Base-by-base conservation (phyloP, 805 yeast genomes). In the Lipomyces yamadae region DNA sequence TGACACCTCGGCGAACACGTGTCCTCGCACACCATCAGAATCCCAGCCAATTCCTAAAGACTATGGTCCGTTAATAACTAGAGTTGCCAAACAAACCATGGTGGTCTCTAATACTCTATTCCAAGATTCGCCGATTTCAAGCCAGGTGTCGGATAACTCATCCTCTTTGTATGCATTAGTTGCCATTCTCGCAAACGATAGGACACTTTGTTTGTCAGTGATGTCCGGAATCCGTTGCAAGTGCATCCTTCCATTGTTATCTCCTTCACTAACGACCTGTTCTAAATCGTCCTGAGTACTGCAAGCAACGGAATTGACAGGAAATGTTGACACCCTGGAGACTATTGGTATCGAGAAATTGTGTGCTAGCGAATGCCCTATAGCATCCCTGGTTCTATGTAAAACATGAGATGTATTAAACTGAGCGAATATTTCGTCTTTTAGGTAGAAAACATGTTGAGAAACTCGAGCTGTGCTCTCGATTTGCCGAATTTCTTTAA, bases 81-180 rank as follows among this genome's bases (percentile, higher is more conserved):
- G 6, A 3, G 15, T 6, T 15, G n/a, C 48, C 37, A 56, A 29
- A 30, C 33, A 29, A 10, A n/a, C 30, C 39, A 56, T 24, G 13
- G 15, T 15, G 29, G 30, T 24, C 35, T 7, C 45, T 32, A 15
- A n/a, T 62, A 66, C 69, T 35, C 61, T 63, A 52, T 64, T 62
- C 73, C 74, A 72, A 15, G 56, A 50, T 11, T 42, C 42, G 5
- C 67, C 72, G 11, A 91, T 85, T 73, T 94, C 95, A 63, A 89
- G 80, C 98, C 98, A 95, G 75, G 91, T 96, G 58, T 92, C 93
- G 32, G 87, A 84, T 29, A 78, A 79, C 2, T 98, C 98, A 37
- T 85, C 79, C 57, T 84, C 83, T 2, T 92, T 96, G 75, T 94
- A 95, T 2, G 98, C 98, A 76, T 95, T 90, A 0, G 97, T 90